phyloP scores from a whole-genome alignment of 2,329 filamentous ascomycete genomes.

The Dactylellina cionopaga region DNA sequence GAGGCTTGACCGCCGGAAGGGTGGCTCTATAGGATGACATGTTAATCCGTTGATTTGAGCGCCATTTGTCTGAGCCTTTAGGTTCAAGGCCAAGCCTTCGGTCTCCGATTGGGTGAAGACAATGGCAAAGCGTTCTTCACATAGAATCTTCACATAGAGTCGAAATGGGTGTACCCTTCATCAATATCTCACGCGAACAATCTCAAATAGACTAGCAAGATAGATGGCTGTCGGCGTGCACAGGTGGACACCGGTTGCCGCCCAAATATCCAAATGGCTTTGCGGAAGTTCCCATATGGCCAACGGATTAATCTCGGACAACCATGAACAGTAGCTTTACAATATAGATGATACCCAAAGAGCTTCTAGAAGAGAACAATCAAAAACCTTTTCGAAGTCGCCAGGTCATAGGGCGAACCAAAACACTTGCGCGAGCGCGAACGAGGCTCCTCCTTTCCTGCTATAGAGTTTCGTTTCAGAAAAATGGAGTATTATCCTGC shows the following conservation, averaged over 20 bases:
- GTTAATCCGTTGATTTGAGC: no score
- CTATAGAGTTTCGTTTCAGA: conserved; percentile 45
- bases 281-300: neutral
- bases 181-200: conserved; percentile 3
- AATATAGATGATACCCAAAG: conserved; percentile 17
- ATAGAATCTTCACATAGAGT: no score
- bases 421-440: conserved; percentile 1
- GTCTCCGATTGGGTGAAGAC: no score
- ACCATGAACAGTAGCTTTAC: neutral
- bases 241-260: no score
- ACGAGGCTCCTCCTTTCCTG: conserved; percentile 18
- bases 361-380: conserved; percentile 28
- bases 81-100: no score
- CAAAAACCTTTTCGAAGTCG: conserved; percentile 2
- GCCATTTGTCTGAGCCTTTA: no score
- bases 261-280: no score
- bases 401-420: neutral
- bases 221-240: neutral
- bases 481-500: conserved; percentile 24
- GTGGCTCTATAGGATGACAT: no score
- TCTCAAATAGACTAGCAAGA: neutral
- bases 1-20: no score
- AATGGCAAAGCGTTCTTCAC: no score
- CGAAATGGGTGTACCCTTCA: neutral
- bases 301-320: conserved; percentile 4